phyloP scores from a whole-genome alignment of 2,329 filamentous ascomycete genomes.

The Decorospora gaudefroyi region DNA sequence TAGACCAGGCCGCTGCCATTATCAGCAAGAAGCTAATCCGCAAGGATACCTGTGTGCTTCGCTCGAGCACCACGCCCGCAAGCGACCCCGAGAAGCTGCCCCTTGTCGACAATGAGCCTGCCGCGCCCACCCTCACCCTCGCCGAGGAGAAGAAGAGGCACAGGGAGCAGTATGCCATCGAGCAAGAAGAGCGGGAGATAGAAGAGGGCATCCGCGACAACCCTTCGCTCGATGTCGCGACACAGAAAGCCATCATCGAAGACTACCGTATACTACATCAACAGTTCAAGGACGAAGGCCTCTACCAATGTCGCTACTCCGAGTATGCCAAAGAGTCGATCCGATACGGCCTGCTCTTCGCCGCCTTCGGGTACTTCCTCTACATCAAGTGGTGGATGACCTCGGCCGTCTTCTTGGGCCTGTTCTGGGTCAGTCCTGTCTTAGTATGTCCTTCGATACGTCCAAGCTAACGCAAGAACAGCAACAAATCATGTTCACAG shows the following conservation, averaged over 20 bases:
- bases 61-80: conserved; percentile 17
- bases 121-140: conserved; percentile 5
- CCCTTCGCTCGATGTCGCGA: conserved; percentile 59
- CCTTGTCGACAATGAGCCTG: conserved; percentile 17
- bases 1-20: conserved; percentile 31
- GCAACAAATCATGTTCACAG: conserved; percentile 72
- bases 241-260: conserved; percentile 59
- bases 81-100: conserved; percentile 33
- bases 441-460: conserved; percentile 10
- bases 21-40: conserved; percentile 34
- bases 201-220: conserved; percentile 42
- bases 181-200: conserved; percentile 46
- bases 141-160: conserved; percentile 25
- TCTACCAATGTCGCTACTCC: conserved; percentile 63
- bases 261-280: conserved; percentile 64
- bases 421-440: conserved; percentile 59
- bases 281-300: conserved; percentile 58
- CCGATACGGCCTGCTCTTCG: conserved; percentile 61
- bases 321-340: conserved; percentile 63
- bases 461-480: conserved; percentile 31
- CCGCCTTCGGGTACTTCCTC: conserved; percentile 54
- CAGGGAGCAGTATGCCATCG: conserved; percentile 41
- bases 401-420: conserved; percentile 62
- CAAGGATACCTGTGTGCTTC: conserved; percentile 30
- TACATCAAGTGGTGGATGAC: conserved; percentile 60